Base-by-base conservation (phyloP, 2,329 filamentous ascomycete species). In the Sclerotinia borealis region DNA sequence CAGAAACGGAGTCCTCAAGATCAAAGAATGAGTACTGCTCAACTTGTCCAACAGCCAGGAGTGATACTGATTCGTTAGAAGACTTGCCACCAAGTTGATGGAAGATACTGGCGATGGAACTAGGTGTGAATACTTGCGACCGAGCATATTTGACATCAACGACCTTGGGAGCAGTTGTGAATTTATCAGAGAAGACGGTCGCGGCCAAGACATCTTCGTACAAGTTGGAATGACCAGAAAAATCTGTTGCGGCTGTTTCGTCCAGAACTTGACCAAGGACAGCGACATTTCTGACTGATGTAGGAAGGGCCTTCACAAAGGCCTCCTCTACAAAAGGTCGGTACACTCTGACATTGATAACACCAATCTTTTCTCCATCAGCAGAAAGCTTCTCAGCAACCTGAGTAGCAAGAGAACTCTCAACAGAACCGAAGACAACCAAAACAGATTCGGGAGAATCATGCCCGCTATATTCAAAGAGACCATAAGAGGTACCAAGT, bases 1-100 rank as follows among this genome's bases (percentile, higher is more conserved):
- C 81, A 59, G 88, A 83, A 1, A 80, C 77, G 34, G 92, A 92
- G 75, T 87, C 84, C 73, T 96, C 93, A 47, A 90, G 75, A 70
- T 97, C 91, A 92, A 93, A 98, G 83, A 99, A 97, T 15, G 88
- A 88, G 79, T 95, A 98, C 77, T 98, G 90, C 75, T 91, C 84
- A 25, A 87, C 85, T 68, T 85, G 80, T 55, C 78, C 76, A 60
- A 77, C 83, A 70, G 89, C 89, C 66, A 90, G 65, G 66, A 71
- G 51, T 76, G 75, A 59, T 4, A 72, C 51, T 10, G 41, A 64
- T 29, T 70, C 69, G 13, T 41, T 59, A 6, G 66, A 60, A 37
- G 73, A 68, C 70, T 85, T 84, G 73, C 75, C 77, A 64, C 79
- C 76, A 66, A 83, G 75, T 68, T 79, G 77, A 75, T 81, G 72